phyloP scores from a whole-genome alignment of 805 yeast species.

The Sugiyamaella chiloensis region DNA sequence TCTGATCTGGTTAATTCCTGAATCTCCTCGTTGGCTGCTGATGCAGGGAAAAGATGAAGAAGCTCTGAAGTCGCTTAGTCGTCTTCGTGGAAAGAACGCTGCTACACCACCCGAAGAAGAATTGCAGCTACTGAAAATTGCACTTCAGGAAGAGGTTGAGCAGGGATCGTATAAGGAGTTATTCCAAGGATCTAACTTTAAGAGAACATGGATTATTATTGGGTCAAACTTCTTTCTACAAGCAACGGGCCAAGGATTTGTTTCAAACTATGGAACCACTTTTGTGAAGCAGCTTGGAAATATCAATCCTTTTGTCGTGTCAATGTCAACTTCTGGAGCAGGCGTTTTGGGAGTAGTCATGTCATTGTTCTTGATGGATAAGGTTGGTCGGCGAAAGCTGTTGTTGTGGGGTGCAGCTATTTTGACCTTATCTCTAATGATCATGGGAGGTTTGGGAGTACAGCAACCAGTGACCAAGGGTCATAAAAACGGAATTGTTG shows the following conservation, averaged over 20 bases:
- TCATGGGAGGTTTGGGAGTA: constrained; percentile 45
- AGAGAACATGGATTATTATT: constrained; percentile 36
- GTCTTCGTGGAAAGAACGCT: constrained; percentile 31
- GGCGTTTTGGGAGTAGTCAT: constrained; percentile 51
- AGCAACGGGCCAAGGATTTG: constrained; percentile 4
- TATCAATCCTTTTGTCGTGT: constrained; percentile 51
- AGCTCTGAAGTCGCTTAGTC: constrained; percentile 52
- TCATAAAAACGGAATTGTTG: constrained; percentile 42
- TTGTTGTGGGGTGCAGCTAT: constrained; percentile 46
- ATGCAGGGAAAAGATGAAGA: constrained; percentile 53
- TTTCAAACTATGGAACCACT: constrained; percentile 53
- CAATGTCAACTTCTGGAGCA: constrained; percentile 52
- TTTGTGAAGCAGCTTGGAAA: constrained; percentile 45
- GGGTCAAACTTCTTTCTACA: constrained; percentile 64
- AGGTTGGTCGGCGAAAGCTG: constrained; percentile 49
- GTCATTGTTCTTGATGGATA: constrained; percentile 49
- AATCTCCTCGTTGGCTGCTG: constrained; percentile 69
- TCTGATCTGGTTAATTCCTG: constrained; percentile 69
- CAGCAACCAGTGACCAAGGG: constrained; percentile 19
- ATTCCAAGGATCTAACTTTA: constrained; percentile 15
- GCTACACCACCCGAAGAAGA: constrained; percentile 49
- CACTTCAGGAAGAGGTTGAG: constrained; percentile 50
- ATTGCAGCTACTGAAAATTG: constrained; percentile 44
- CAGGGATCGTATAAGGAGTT: constrained; percentile 50
- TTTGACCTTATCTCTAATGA: constrained; percentile 51